phyloP scores from a whole-genome alignment of 495 filamentous ascomycete species.

The Hypoxylon perforatum region DNA sequence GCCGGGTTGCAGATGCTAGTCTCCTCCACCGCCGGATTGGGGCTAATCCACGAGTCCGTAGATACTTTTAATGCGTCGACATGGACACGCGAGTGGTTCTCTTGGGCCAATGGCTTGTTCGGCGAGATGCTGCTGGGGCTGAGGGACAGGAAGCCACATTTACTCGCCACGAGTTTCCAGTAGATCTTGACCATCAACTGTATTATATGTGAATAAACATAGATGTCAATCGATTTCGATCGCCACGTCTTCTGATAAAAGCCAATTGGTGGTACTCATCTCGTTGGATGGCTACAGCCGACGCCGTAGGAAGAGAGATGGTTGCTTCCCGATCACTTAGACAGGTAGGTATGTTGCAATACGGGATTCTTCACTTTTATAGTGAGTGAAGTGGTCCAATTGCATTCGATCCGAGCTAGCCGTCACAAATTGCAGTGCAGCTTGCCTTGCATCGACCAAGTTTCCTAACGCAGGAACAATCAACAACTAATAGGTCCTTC shows the following conservation, averaged over 20 bases:
- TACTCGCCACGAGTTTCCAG: slow-evolving; percentile 52
- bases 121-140: slow-evolving; percentile 67
- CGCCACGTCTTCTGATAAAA: slow-evolving; percentile 30
- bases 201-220: slow-evolving; percentile 23
- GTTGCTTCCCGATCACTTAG: background rate
- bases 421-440: slow-evolving; percentile 31
- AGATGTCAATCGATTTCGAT: slow-evolving; percentile 31
- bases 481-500: slow-evolving; percentile 12
- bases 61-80: slow-evolving; percentile 42
- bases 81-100: slow-evolving; percentile 69
- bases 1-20: slow-evolving; percentile 62
- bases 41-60: slow-evolving; percentile 54
- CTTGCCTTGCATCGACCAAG: slow-evolving; percentile 24
- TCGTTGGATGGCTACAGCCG: slow-evolving; percentile 2
- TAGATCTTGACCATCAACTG: slow-evolving; percentile 12
- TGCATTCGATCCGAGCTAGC: slow-evolving; percentile 36
- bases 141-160: slow-evolving; percentile 58
- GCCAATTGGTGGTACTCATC: slow-evolving; percentile 3
- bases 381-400: slow-evolving; percentile 38
- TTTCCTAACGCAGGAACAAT: slow-evolving; percentile 42
- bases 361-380: slow-evolving; percentile 28
- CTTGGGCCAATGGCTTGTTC: slow-evolving; percentile 70
- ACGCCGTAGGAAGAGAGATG: slow-evolving; percentile 3
- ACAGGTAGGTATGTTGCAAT: slow-evolving; percentile 25
- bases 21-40: slow-evolving; percentile 63